Base-by-base conservation (phyloP, 108 stramenopile species). In the Skeletonema grethae region DNA sequence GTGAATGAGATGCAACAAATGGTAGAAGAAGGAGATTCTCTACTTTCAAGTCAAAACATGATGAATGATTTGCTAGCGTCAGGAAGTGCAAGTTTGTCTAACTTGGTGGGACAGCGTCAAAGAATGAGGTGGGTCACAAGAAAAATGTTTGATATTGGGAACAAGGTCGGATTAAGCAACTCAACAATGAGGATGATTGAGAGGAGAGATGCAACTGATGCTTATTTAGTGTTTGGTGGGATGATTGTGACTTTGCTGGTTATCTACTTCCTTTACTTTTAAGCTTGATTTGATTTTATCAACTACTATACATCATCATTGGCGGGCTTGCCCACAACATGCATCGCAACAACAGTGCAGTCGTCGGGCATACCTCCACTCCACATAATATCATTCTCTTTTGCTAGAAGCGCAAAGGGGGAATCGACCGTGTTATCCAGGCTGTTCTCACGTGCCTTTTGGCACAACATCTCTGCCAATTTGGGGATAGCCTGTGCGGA, bases 331-430 rank as follows among this genome's bases (percentile, higher is more conserved):
- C 90, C 91, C 8, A 97, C 93, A 18, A 96, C 94, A 59, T 96
- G 93, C 55, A 95, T 84, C 0, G 90, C 94, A 67, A 96, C 82
- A 7, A 97, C 93, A 16, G 95, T 96, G 69, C 93, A 92, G 65
- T 97, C 95, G 70, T 97, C 95, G 1, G 97, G 97, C 97, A 97
- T 95, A 20, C 88, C 97, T 58, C 98, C 98, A 31, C 94, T 92
- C 96, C 97, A 98, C 98, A 98, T 97, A 29, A 98, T 96, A 73
- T 98, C 98, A 80, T 97, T 98, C 43, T 98, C 98, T 70, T 98
- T 97, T 15, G 97, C 97, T 66, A 98, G 79, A 12, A 97, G 76
- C 11, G 98, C 97, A 86, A 98, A 98, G 7, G 98, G 98, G 16
- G 93, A 94, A 72, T 98, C 98, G 11, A 86, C 68, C 0, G 76